Evolutionary conservation across 768 basidiomycete species (phyloP).

Genomic region (Pulveroboletus ravenelii): DNA sequence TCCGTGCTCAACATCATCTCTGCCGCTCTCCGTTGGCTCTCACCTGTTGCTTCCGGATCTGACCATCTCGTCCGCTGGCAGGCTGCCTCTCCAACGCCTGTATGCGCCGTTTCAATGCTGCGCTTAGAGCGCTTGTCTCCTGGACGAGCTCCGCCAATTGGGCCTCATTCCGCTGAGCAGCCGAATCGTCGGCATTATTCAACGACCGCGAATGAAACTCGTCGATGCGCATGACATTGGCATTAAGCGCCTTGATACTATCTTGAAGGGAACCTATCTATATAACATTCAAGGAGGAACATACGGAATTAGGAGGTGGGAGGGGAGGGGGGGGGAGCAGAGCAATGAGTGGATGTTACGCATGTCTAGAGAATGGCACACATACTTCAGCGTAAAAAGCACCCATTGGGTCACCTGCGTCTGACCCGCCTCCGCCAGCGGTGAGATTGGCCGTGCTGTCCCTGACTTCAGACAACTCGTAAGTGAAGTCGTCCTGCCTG

Average conservation of each 20-base stretch:
- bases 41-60: conserved; percentile 77
- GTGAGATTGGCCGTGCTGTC: conserved; percentile 52
- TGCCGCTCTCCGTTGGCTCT: background rate
- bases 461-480: conserved; percentile 70
- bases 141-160: conserved; percentile 66
- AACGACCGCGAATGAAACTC: conserved; percentile 73
- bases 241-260: conserved; percentile 57
- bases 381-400: conserved; percentile 77
- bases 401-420: conserved; percentile 56
- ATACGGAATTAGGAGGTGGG: background rate
- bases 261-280: conserved; percentile 79
- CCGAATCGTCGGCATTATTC: conserved; percentile 69
- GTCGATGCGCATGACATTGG: conserved; percentile 62
- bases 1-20: conserved; percentile 16
- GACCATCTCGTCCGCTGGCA: conserved; percentile 58
- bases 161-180: conserved; percentile 53
- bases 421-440: conserved; percentile 31
- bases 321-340: background rate
- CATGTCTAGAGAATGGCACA: background rate
- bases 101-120: conserved; percentile 65
- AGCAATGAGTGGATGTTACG: background rate
- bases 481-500: conserved; percentile 54
- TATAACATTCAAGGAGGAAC: background rate
- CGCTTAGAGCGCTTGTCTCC: conserved; percentile 68
- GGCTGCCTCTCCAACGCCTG: conserved; percentile 66